Conservation (phyloP, 2,329 filamentous ascomycete genomes). For the Paraphoma chrysanthemicola region DNA sequence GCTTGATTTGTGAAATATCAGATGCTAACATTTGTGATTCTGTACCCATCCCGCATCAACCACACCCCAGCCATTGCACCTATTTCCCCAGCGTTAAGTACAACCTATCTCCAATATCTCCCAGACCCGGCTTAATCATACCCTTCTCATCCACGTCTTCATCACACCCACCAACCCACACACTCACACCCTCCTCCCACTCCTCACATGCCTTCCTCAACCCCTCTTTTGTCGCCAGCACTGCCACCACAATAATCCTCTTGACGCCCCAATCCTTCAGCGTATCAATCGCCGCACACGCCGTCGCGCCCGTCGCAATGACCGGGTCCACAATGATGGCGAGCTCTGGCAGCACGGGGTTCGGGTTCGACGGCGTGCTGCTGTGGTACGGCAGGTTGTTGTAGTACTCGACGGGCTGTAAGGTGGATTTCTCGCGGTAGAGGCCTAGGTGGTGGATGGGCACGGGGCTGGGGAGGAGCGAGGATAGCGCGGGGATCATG, state of each 20-base stretch:
- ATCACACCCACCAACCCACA: constrained; percentile 87
- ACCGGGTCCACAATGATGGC: constrained; percentile 90
- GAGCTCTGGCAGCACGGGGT: constrained; percentile 59
- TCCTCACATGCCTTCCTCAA: constrained; percentile 73
- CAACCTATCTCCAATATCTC: constrained; percentile 88
- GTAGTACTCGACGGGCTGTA: constrained; percentile 95
- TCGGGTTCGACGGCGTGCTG: constrained; percentile 48
- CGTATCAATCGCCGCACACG: constrained; percentile 86
- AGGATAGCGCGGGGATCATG: constrained; percentile 88
- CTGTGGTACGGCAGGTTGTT: constrained; percentile 88
- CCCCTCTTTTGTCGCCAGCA: constrained; percentile 77
- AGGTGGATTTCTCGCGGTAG: constrained; percentile 86
- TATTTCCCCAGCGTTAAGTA: constrained; percentile 86
- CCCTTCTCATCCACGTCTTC: constrained; percentile 74
- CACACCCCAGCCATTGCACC: background rate
- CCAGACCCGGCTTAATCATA: constrained; percentile 90
- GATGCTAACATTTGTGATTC: background rate
- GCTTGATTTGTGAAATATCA: background rate
- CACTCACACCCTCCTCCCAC: constrained; percentile 78
- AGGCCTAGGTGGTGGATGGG: constrained; percentile 93
- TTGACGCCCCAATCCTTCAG: constrained; percentile 91
- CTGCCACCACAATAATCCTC: constrained; percentile 75
- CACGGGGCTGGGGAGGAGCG: constrained; percentile 78
- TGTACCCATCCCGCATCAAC: background rate
- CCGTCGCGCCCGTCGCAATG: constrained; percentile 92